Percentiles rank a stretch among this genome's conserved stretches.
phyloP scores from a whole-genome alignment of 164 flowering plant genomes.

The Cinnamomum micranthum region DNA sequence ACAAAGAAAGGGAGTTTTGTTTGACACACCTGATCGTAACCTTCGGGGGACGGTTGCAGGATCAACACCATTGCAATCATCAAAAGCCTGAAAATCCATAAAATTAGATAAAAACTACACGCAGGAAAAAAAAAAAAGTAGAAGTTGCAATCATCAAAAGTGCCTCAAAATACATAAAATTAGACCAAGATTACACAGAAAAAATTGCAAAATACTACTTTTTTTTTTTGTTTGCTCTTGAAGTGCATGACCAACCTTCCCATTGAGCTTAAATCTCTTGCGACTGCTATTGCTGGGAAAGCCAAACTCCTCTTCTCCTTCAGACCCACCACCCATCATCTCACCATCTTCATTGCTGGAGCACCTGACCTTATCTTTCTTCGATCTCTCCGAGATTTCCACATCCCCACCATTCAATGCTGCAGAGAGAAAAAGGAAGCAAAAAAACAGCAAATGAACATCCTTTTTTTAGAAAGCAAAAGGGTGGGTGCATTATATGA shows the following conservation, averaged over 20 bases:
- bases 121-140: not conserved
- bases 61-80: conserved; percentile 40
- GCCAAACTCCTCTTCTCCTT: conserved; percentile 33
- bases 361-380: conserved; percentile 29
- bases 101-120: conserved; percentile 3
- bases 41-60: conserved; percentile 68
- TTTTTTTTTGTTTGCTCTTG: not conserved
- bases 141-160: conserved; percentile 31
- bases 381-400: conserved; percentile 28
- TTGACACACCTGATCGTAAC: conserved; percentile 59
- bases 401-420: conserved; percentile 18
- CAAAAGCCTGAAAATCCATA: conserved; percentile 36
- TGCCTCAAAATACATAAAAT: conserved; percentile 28
- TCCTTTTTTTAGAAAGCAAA: not conserved
- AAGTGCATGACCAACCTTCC: conserved; percentile 30
- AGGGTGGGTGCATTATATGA: conserved; percentile 19
- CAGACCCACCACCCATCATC: conserved; percentile 42
- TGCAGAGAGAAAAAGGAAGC: conserved; percentile 7
- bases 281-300: conserved; percentile 3
- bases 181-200: not conserved
- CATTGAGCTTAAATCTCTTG: conserved; percentile 43
- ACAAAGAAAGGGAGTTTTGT: not conserved
- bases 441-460: not conserved
- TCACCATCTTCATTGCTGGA: conserved; percentile 26
- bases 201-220: not conserved